Evolutionary conservation across 257 asterid species (phyloP).

Genomic region (Solanum rostratum): DNA sequence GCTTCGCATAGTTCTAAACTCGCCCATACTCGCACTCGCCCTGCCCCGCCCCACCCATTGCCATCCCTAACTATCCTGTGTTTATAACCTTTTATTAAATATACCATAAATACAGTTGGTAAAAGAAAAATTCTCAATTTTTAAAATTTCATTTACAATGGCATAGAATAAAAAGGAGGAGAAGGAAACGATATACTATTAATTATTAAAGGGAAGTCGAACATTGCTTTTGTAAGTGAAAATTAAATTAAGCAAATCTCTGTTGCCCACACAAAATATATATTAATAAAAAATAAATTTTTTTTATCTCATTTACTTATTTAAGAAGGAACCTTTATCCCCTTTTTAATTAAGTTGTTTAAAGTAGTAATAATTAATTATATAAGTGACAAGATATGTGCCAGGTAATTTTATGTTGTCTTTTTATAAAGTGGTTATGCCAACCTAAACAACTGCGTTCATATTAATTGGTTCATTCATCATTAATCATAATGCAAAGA

Average conservation of each 20-base stretch:
- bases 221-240: neutral
- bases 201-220: neutral
- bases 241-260: neutral
- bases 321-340: neutral
- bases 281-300: neutral
- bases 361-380: neutral
- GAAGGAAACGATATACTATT: neutral
- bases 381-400: neutral
- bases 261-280: neutral
- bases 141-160: neutral
- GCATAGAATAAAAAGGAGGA: neutral
- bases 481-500: neutral
- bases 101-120: neutral
- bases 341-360: neutral
- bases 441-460: constrained; percentile 29
- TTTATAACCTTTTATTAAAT: neutral
- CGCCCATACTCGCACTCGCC: too few species aligned
- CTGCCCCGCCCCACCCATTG: too few species aligned
- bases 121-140: neutral
- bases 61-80: too few species aligned
- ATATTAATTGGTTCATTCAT: neutral
- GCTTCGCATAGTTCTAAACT: too few species aligned
- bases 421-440: constrained; percentile 32
- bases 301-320: neutral
- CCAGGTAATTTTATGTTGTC: constrained; percentile 8